phyloP scores from a whole-genome alignment of 73 alveolate genomes.

The Breviolum minutum region DNA sequence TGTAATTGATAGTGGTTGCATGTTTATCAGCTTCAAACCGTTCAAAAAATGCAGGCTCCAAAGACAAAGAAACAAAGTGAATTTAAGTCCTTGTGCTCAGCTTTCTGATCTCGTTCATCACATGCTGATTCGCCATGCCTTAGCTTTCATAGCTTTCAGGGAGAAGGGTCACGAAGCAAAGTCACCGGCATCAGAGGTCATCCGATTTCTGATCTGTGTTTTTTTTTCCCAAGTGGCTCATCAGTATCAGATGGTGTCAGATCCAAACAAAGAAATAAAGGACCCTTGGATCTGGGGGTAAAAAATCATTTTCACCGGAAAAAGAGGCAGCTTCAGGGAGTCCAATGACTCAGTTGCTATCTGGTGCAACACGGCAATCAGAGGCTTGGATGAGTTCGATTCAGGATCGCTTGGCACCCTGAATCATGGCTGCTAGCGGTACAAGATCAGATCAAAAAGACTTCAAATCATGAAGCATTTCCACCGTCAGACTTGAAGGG shows the following conservation, averaged over 20 bases:
- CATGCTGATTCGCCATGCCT: no score
- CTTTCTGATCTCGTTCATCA: neutral
- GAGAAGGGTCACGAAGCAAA: neutral
- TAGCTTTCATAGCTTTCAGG: neutral
- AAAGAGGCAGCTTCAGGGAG: conserved; percentile 16
- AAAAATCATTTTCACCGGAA: no score
- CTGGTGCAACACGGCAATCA: neutral
- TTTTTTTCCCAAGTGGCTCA: neutral
- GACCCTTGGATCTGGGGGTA: no score
- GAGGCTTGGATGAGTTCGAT: neutral
- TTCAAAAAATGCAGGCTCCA: neutral
- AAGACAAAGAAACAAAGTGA: neutral
- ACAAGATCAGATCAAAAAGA: no score
- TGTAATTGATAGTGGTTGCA: no score
- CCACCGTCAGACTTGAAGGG: no score
- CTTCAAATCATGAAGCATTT: no score
- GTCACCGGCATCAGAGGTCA: conserved; percentile 24
- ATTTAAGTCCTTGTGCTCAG: neutral
- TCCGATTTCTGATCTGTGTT: no score
- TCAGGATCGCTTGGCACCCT: no score
- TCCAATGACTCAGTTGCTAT: conserved; percentile 37
- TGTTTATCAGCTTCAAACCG: neutral
- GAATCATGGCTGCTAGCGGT: no score
- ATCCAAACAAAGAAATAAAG: no score
- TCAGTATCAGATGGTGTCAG: neutral